Evolutionary conservation across 768 basidiomycete genomes (phyloP).

Genomic region (Neoboletus subvelutipes): DNA sequence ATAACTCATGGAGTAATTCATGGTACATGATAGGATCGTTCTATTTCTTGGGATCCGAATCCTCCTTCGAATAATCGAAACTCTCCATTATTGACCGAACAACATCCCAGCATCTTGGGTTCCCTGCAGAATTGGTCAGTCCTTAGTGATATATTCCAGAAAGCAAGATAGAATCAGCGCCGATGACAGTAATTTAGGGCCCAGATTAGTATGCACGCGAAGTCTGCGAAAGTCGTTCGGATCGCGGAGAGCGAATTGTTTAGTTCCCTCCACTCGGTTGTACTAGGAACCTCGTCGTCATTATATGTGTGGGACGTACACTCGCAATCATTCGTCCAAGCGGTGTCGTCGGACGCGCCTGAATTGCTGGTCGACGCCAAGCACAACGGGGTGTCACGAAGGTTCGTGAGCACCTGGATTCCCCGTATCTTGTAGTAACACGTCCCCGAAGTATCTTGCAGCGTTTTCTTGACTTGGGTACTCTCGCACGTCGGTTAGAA

Average conservation of each 20-base stretch:
- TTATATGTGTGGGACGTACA: conserved; percentile 62
- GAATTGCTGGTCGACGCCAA: conserved; percentile 54
- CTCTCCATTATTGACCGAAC: conserved; percentile 70
- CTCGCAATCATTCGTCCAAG: conserved; percentile 57
- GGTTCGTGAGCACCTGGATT: conserved; percentile 39
- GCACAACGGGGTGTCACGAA: conserved; percentile 53
- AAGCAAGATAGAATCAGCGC: not conserved
- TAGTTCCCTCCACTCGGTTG: conserved; percentile 50
- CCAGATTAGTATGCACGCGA: conserved; percentile 44
- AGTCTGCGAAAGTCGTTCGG: conserved; percentile 40
- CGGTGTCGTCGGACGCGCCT: conserved; percentile 33
- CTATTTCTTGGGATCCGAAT: conserved; percentile 65
- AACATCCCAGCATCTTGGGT: conserved; percentile 49
- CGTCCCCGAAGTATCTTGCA: conserved; percentile 45
- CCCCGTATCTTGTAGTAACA: not conserved
- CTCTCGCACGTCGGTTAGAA: conserved; percentile 66
- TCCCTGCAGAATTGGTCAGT: conserved; percentile 62
- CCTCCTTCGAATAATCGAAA: conserved; percentile 33
- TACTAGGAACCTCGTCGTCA: conserved; percentile 67
- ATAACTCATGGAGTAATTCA: conserved; percentile 3
- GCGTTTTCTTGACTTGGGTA: conserved; percentile 69
- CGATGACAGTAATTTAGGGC: conserved; percentile 40
- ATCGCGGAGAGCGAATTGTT: conserved; percentile 50
- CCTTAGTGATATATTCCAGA: not conserved
- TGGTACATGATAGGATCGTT: conserved; percentile 39